These are phyloP conservation scores for Fusarium duplospermum DNA, from an alignment of 2,329 filamentous ascomycete species.

Conservation along the genomic window DNA sequence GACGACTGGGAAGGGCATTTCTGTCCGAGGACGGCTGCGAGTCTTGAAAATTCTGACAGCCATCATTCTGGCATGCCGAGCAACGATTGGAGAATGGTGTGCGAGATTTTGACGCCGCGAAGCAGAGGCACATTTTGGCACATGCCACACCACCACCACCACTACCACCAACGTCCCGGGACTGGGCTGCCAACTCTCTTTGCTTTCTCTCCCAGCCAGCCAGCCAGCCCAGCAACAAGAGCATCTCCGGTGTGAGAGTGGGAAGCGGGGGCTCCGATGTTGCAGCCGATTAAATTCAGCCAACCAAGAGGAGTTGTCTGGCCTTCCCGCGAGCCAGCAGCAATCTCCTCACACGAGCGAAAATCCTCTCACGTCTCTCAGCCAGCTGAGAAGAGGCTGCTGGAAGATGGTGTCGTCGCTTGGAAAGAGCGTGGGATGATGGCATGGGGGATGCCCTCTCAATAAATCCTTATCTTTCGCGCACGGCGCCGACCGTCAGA, in stretches of 20 bases:
- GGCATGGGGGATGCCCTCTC: background rate
- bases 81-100: conserved; percentile 27
- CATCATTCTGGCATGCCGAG: conserved; percentile 5
- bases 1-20: background rate
- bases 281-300: conserved; percentile 28
- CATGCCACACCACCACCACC: conserved; percentile 29
- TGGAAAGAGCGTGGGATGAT: background rate
- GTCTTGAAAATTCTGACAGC: conserved; percentile 31
- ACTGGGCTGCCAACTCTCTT: conserved; percentile 17
- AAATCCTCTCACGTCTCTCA: background rate
- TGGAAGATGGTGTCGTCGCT: background rate
- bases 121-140: conserved; percentile 25
- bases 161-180: conserved; percentile 4
- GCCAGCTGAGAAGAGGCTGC: background rate
- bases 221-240: conserved; percentile 16
- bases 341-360: background rate
- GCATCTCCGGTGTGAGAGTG: conserved; percentile 30
- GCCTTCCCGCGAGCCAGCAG: background rate
- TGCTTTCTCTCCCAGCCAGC: conserved; percentile 13
- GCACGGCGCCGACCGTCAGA: background rate
- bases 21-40: conserved; percentile 13
- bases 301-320: conserved; percentile 3
- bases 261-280: conserved; percentile 37
- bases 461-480: conserved; percentile 29
- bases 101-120: conserved; percentile 19